Evolutionary conservation across 352 stramenopile species (phyloP), one percentile per base, ranked within the genome.

Genomic region (Globisporangium irregulare): DNA sequence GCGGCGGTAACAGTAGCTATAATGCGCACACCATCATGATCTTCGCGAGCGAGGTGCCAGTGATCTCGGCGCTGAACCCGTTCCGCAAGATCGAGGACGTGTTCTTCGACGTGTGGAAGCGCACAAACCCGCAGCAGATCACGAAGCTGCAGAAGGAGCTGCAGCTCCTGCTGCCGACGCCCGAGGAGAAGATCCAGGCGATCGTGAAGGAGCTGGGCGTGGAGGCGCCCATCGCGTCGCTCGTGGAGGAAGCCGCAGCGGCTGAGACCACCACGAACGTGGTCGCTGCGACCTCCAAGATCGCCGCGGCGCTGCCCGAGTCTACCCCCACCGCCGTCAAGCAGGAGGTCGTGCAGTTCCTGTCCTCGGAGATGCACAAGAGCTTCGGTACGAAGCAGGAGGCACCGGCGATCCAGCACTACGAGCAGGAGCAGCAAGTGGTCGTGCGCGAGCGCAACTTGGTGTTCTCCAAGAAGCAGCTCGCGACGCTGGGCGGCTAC

Each of bases 61-160:
- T 94, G 25, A 86, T 95, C 63, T 87, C 79, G 65, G 88, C 85
- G 10, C 46, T 93, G 62, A 94, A 95, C 68, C 86, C 84, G 62
- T 95, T 87, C 73, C 86, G 88, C 54, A 81, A 87, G 70, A 89
- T 95, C 69, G 87, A 93, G 55, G 86, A 95, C 57, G 80, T 94
- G 12, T 94, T 95, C 64, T 66, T 94, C 24, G 75, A 80, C 62
- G 77, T 88, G 14, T 95, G 88, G 88, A 86, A 84, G 48, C 86
- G 88, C 66, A 93, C 85, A n/a, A 82, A 89, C 63, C 84, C 85
- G n/a, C 68, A 62, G 36, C 87, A 93, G 60, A 66, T 95, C 27
- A 64, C 72, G 6, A 24, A 56, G 25, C 68, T 94, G 55, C 75
- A 90, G 59, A 36, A 77, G 22, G 50, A 86, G 10, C 78, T 94